Evolutionary conservation across 202 grass and related monocot species (phyloP).

Genomic region (Zizania palustris): DNA sequence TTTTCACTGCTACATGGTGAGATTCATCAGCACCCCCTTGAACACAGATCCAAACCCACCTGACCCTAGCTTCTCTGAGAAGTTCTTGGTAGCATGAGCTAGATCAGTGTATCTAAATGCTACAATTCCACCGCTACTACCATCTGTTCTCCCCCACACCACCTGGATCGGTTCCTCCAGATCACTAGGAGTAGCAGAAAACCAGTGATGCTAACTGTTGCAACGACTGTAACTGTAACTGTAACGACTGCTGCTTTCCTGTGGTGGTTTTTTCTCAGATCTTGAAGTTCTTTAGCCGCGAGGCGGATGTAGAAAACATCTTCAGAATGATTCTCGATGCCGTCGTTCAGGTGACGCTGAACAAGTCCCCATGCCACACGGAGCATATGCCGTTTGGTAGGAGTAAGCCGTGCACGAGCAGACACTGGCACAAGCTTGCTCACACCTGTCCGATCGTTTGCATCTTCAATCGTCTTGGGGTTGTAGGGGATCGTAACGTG

Average conservation of each 20-base stretch:
- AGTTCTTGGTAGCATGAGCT: too few species aligned
- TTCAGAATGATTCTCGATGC: constrained; percentile 12
- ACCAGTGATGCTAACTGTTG: constrained; percentile 28
- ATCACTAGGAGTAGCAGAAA: background rate
- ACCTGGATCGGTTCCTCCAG: too few species aligned
- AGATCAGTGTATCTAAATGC: too few species aligned
- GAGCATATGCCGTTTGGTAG: constrained; percentile 32
- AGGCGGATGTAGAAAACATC: constrained; percentile 42
- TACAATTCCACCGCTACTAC: too few species aligned
- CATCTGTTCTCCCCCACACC: too few species aligned
- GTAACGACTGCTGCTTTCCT: constrained; percentile 3
- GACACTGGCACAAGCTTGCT: constrained; percentile 14
- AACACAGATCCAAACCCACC: too few species aligned
- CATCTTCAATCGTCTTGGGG: background rate
- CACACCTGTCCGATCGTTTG: constrained; percentile 4
- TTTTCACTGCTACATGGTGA: too few species aligned
- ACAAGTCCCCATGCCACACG: constrained; percentile 37
- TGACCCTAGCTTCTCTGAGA: too few species aligned
- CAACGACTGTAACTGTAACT: too few species aligned
- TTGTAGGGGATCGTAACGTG: constrained; percentile 22
- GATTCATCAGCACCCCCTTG: too few species aligned
- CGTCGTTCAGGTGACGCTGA: constrained; percentile 15
- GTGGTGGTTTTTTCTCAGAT: background rate
- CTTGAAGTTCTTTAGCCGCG: constrained; percentile 40
- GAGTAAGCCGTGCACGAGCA: constrained; percentile 48